Base-by-base conservation (phyloP, 345 rosid genomes). In the Eucalyptus pauciflora region DNA sequence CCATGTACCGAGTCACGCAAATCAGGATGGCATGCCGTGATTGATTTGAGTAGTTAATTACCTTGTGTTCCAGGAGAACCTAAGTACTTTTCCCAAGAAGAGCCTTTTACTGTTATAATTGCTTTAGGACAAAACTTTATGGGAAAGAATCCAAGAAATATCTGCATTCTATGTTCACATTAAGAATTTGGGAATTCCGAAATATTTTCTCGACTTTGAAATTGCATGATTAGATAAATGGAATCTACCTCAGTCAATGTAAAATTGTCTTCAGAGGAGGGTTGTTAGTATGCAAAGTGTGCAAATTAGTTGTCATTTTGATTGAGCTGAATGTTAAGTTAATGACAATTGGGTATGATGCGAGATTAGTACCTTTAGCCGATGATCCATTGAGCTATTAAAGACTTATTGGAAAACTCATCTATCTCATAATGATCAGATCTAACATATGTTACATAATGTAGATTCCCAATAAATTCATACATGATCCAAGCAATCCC, bases 131-230 rank as follows among this genome's bases (percentile, higher is more conserved):
- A 12, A 60, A 60, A 3, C 33, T 29, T 29, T 6, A 62, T 62
- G 69, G 69, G 69, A 62, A 29, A 29, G 17, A 62, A 62, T 62
- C 7, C 17, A 62, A 62, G 69, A 29, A 62, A 29, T 6, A 62
- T 62, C 69, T 29, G 69, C 17, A 62, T 62, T 29, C 69, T 62
- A 62, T 0, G 2, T 62, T 62, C 33, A 27, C 31, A 62, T 62
- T 29, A 29, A 62, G 1, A 29, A 1, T 62, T 13, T 27, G 33
- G 33, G 33, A 13, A 1, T 13, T 29, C 15, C 0, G 1, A 62
- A 62, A 13, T 62, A 13, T 27, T 29, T 62, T 62, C 8, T 62
- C 7, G 4, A 29, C 31, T 29, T 62, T 62, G 33, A 29, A 0
- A 62, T 29, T 62, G 33, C 69, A 62, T 13, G 33, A 62, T 6